A percentile compares a stretch with the other conserved stretches of the same genome.
phyloP scores from a whole-genome alignment of 1,139 yeast genomes.

The Saccharomyces hybrid region DNA sequence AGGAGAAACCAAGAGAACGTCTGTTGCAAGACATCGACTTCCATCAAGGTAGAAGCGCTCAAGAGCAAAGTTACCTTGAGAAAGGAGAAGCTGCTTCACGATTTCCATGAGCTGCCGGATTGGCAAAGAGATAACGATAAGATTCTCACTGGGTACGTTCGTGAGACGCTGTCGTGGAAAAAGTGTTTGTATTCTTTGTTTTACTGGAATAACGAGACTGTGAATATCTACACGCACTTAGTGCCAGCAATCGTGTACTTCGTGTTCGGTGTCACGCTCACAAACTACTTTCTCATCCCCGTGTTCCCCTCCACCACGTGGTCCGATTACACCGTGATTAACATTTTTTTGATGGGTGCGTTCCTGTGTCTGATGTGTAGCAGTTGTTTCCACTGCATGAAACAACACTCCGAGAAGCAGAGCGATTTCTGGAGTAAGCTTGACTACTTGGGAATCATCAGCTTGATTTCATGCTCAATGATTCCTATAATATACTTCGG shows the following conservation, averaged over 20 bases:
- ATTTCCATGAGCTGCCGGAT: constrained; percentile 50
- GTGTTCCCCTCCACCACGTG: constrained; percentile 41
- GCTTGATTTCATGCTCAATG: constrained; percentile 69
- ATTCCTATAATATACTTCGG: constrained; percentile 67
- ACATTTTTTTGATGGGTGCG: constrained; percentile 45
- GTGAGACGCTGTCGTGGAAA: constrained; percentile 49
- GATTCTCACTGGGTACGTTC: constrained; percentile 67
- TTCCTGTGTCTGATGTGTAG: constrained; percentile 61
- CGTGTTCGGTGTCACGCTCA: constrained; percentile 25
- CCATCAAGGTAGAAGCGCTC: not conserved
- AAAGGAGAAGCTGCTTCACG: constrained; percentile 13
- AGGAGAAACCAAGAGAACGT: not conserved
- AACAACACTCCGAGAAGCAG: constrained; percentile 61
- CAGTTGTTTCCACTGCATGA: constrained; percentile 69
- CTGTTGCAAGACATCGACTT: not conserved
- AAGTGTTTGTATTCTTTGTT: constrained; percentile 52
- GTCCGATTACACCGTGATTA: constrained; percentile 41
- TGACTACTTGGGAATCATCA: constrained; percentile 82
- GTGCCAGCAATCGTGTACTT: constrained; percentile 52
- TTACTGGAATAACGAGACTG: constrained; percentile 75
- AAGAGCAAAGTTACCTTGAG: not conserved
- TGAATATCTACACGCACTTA: constrained; percentile 75
- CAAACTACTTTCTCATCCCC: constrained; percentile 32
- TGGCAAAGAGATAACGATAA: constrained; percentile 88
- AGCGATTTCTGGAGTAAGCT: constrained; percentile 59